These are phyloP conservation scores for Chytriomyces sp. DNA, from an alignment of 192 early-diverging fungal species.

Conservation along the genomic window DNA sequence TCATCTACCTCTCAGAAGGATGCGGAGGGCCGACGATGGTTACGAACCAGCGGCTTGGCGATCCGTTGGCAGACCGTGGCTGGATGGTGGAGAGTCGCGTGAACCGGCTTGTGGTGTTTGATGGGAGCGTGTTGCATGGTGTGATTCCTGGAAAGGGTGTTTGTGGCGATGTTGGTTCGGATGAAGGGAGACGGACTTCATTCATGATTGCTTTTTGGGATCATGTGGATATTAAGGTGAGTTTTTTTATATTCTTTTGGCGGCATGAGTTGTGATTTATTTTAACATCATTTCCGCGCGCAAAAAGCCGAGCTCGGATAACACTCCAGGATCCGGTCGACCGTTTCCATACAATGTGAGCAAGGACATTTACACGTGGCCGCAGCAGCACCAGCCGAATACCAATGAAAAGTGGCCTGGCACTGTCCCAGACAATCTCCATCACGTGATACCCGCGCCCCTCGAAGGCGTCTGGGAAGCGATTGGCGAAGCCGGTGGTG, in stretches of 20 bases:
- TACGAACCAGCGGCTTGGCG: constrained; percentile 44
- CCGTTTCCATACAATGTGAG: constrained; percentile 10
- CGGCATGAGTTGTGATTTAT: background rate
- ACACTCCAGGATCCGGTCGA: constrained; percentile 28
- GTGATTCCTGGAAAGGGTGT: constrained; percentile 39
- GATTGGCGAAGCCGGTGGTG: background rate
- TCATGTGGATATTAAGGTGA: constrained; percentile 29
- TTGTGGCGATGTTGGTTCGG: background rate
- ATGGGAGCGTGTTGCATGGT: constrained; percentile 45
- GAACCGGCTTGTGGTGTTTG: constrained; percentile 48
- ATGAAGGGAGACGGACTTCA: constrained; percentile 31
- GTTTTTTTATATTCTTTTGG: background rate
- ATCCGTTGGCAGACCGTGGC: constrained; percentile 36
- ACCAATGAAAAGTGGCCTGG: constrained; percentile 12
- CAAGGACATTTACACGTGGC: constrained; percentile 5
- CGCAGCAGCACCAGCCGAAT: constrained; percentile 1
- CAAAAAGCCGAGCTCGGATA: constrained; percentile 12
- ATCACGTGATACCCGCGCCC: constrained; percentile 3
- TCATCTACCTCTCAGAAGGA: constrained; percentile 37
- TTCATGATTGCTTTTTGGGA: constrained; percentile 51
- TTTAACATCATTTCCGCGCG: background rate
- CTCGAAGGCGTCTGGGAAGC: constrained; percentile 17
- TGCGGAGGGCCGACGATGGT: constrained; percentile 43
- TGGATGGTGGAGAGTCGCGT: constrained; percentile 64
- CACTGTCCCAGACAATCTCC: background rate